Evolutionary conservation across 2,329 filamentous ascomycete species (phyloP).

Genomic region (Ophiosphaerella korrae): DNA sequence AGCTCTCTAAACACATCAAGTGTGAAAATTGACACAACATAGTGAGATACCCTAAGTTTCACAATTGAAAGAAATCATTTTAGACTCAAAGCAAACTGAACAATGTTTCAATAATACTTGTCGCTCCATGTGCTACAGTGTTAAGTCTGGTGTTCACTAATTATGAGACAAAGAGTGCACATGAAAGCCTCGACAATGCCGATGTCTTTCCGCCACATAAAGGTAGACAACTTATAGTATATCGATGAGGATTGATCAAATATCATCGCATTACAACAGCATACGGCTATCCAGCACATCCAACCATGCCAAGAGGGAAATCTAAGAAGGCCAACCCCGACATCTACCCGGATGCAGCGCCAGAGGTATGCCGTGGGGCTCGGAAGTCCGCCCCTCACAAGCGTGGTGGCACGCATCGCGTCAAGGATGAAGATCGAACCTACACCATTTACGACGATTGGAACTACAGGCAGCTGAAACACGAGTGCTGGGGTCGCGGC

Average conservation of each 20-base stretch:
- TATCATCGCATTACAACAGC: too few species aligned
- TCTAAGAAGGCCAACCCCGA: conserved; percentile 10
- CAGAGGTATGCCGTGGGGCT: conserved; percentile 4
- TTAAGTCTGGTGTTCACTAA: background rate
- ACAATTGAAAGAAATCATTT: conserved; percentile 7
- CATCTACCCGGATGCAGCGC: conserved; percentile 1
- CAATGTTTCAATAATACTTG: background rate
- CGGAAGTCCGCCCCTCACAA: conserved; percentile 23
- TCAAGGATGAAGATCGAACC: conserved; percentile 33
- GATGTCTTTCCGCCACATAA: background rate
- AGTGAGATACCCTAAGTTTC: conserved; percentile 39
- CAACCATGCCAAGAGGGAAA: conserved; percentile 25
- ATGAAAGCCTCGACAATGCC: background rate
- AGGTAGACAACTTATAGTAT: too few species aligned
- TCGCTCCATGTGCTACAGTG: background rate
- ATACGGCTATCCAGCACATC: background rate
- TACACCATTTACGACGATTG: conserved; percentile 37
- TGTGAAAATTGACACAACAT: conserved; percentile 24
- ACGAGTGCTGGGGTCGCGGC: conserved; percentile 21
- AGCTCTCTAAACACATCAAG: conserved; percentile 15
- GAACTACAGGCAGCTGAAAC: conserved; percentile 28
- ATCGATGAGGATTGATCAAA: too few species aligned
- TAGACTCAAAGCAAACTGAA: background rate
- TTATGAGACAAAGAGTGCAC: background rate
- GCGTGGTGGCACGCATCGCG: conserved; percentile 37